These are phyloP conservation scores for Tricholomella constricta DNA, from an alignment of 768 basidiomycete genomes.

Conservation along the genomic window DNA sequence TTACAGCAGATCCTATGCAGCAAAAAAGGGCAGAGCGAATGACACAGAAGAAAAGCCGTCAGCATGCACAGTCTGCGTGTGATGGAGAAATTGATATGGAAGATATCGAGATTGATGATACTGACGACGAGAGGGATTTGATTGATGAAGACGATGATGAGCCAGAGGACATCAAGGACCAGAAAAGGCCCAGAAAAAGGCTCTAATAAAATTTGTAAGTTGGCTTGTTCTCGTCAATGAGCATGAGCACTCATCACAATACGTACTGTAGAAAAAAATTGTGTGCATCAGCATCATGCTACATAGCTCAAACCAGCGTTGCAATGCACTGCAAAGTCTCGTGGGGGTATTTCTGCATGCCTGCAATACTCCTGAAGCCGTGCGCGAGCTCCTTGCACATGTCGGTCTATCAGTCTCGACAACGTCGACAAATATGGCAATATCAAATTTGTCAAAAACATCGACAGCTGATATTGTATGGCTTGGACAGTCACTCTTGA, in stretches of 20 bases:
- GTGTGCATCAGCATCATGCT: slow-evolving; percentile 28
- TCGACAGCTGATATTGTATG: slow-evolving; percentile 13
- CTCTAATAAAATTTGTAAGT: not conserved
- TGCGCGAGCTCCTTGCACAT: slow-evolving; percentile 29
- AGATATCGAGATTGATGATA: not conserved
- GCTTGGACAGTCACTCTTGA: slow-evolving; percentile 26
- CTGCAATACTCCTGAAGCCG: slow-evolving; percentile 24
- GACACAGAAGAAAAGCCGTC: no score
- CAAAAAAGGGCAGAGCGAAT: not conserved
- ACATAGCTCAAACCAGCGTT: slow-evolving; percentile 25
- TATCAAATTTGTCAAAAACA: slow-evolving; percentile 26
- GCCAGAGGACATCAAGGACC: not conserved
- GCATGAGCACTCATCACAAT: not conserved
- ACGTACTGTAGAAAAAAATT: slow-evolving; percentile 21
- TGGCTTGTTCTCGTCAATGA: not conserved
- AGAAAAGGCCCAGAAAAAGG: not conserved
- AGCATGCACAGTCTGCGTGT: no score
- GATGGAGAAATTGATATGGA: no score
- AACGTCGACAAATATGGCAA: slow-evolving; percentile 21
- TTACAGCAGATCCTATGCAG: not conserved
- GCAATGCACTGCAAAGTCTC: slow-evolving; percentile 25
- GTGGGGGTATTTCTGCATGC: slow-evolving; percentile 33
- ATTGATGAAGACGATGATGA: not conserved
- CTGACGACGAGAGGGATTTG: not conserved
- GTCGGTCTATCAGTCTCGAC: slow-evolving; percentile 30